Evolutionary conservation across 2,329 filamentous ascomycete genomes (phyloP).

Genomic region (Xylaria sp.): DNA sequence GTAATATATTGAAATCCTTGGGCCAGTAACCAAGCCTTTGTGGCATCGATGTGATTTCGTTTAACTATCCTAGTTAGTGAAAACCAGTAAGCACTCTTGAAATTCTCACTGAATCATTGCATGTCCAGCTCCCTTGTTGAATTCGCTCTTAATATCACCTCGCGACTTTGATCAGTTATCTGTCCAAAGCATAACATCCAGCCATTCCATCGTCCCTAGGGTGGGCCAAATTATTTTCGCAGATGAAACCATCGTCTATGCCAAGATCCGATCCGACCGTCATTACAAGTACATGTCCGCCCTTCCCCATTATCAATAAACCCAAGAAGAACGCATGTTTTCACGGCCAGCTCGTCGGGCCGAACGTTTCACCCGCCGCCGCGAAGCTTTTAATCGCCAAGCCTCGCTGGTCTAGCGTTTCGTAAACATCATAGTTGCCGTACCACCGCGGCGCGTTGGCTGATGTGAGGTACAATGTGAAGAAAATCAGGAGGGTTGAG

Average conservation of each 20-base stretch:
- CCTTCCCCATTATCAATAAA: background rate
- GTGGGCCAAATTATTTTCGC: background rate
- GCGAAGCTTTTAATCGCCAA: slow-evolving; percentile 52
- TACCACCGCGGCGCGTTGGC: slow-evolving; percentile 65
- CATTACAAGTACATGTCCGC: background rate
- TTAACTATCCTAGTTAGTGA: background rate
- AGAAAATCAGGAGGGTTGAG: slow-evolving; percentile 72
- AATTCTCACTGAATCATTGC: background rate
- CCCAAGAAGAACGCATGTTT: background rate
- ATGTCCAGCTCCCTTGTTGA: background rate
- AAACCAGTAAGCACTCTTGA: background rate
- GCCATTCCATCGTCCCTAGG: background rate
- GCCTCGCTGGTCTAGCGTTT: slow-evolving; percentile 53
- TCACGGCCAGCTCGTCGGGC: slow-evolving; percentile 55
- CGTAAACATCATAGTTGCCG: slow-evolving; percentile 57
- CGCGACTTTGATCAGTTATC: background rate
- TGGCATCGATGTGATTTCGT: background rate
- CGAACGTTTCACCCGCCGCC: slow-evolving; percentile 55
- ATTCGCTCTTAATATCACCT: background rate
- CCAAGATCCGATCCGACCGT: background rate
- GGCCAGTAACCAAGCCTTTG: background rate
- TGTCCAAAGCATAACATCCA: background rate
- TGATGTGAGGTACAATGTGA: slow-evolving; percentile 66
- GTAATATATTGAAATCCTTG: no score
- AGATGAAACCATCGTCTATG: background rate